Conservation (phyloP, 164 flowering plant genomes). For the Protea cynaroides region DNA sequence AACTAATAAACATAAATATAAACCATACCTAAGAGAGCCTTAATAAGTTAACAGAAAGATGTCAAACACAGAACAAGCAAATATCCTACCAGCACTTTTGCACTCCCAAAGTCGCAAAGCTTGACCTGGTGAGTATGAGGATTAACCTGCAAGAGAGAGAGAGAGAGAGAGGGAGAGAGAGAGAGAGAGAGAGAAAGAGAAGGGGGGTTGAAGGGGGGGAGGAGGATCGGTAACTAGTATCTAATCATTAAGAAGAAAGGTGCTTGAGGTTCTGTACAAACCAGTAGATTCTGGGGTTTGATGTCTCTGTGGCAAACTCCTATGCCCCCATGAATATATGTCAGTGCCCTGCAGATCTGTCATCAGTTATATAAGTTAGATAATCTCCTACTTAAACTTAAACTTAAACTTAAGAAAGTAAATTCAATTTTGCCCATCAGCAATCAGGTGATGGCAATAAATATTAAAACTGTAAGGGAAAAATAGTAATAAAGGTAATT, state of each 20-base stretch:
- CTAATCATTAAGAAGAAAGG: too few relatives aligned
- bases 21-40: too few relatives aligned
- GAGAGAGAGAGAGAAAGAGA: background rate
- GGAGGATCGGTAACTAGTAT: background rate
- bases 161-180: background rate
- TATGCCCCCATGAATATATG: conserved; percentile 56
- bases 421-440: too few relatives aligned
- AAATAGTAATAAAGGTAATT: too few relatives aligned
- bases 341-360: conserved; percentile 73
- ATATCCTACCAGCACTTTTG: conserved; percentile 73
- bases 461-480: too few relatives aligned
- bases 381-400: too few relatives aligned
- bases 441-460: too few relatives aligned
- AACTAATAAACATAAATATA: too few relatives aligned
- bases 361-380: too few relatives aligned
- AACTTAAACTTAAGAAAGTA: too few relatives aligned
- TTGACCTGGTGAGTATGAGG: conserved; percentile 89
- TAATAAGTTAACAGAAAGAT: too few relatives aligned
- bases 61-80: background rate
- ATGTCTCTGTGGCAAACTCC: conserved; percentile 81
- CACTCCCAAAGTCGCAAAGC: conserved; percentile 89
- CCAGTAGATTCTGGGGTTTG: conserved; percentile 81
- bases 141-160: conserved; percentile 52
- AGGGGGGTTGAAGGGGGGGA: background rate
- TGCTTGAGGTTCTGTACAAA: conserved; percentile 20